Evolutionary conservation across 257 asterid genomes (phyloP), one percentile per base, ranked within the genome.

Genomic region (Eucommia ulmoides): DNA sequence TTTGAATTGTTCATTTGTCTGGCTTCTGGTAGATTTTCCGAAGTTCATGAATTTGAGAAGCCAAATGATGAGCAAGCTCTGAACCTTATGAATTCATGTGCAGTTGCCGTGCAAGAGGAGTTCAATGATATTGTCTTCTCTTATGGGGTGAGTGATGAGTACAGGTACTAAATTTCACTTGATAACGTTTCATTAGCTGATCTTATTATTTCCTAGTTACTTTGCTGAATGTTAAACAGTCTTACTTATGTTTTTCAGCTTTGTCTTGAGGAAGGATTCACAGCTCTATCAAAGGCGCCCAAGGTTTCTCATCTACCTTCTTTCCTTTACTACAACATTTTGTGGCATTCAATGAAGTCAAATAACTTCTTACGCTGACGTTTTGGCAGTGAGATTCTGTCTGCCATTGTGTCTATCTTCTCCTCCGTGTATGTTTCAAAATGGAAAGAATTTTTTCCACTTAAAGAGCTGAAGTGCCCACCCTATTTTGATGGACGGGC

Each of bases 131-230:
- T 79, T 47, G 74, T 88, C 59, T 82, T 88, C 62, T 79, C 93
- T 24, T 88, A 88, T 63, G 97, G 97, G 33, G 93, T 75, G 61
- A 88, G 95, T 45, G 94, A 88, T 63, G 95, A 88, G 55, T 79
- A 82, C 82, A 83, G 89, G 94, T 86, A 68, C 26, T 56, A 47
- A 38, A 41, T 49, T 50, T 46, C 47, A 20, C 51, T 26, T 47
- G 24, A 51, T 20, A 21, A 24, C 47, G 58, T 73, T 21, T 57
- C n/a, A 47, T 29, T 24, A 8, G 23, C 44, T 46, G 11, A 33
- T 47, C 33, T 23, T 61, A 18, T 41, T 33, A 20, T 9, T 24
- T 7, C 14, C 18, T 19, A 35, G 23, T 23, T 59, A 20, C 56
- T 38, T 25, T 61, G 68, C 54, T 57, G 58, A 29, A 23, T 49